phyloP scores from a whole-genome alignment of 2,329 filamentous ascomycete genomes.

The Orbilia brochopaga region DNA sequence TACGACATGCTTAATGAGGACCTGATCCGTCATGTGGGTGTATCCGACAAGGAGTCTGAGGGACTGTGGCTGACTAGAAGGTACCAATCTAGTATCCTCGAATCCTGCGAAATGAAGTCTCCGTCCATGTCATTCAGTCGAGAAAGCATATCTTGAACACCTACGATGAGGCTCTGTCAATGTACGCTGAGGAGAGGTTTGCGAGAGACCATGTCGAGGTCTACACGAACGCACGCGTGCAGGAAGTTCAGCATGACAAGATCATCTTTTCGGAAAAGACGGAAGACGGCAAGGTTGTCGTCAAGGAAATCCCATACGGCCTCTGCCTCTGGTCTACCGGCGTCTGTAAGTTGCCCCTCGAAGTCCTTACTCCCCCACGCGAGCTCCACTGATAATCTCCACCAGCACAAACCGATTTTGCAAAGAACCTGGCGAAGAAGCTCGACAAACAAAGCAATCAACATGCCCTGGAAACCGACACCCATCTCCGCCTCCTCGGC shows the following conservation, averaged over 20 bases:
- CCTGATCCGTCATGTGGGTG: slow-evolving; percentile 59
- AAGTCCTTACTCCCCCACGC: neutral
- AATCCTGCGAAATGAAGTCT: slow-evolving; percentile 94
- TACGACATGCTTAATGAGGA: slow-evolving; percentile 98
- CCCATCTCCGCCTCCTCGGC: slow-evolving; percentile 86
- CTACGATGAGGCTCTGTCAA: slow-evolving; percentile 91
- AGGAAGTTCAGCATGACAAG: slow-evolving; percentile 80
- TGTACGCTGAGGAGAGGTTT: slow-evolving; percentile 89
- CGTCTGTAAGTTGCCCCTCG: slow-evolving; percentile 63
- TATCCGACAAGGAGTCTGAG: neutral
- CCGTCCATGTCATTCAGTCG: slow-evolving; percentile 94
- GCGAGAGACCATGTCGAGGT: slow-evolving; percentile 89
- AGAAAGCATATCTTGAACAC: slow-evolving; percentile 95
- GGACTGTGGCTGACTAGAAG: neutral
- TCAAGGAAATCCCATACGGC: slow-evolving; percentile 91
- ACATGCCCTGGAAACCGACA: slow-evolving; percentile 91
- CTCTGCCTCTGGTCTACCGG: slow-evolving; percentile 99
- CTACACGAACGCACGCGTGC: slow-evolving; percentile 88
- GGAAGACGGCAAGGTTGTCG: slow-evolving; percentile 74
- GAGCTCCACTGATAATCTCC: neutral
- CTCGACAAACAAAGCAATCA: slow-evolving; percentile 82
- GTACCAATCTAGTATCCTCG: slow-evolving; percentile 78
- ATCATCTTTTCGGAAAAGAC: slow-evolving; percentile 87
- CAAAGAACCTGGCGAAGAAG: slow-evolving; percentile 75
- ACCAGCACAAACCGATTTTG: slow-evolving; percentile 76